Conservation (phyloP, 768 basidiomycete genomes). For the Aureoboletus auriporus region DNA sequence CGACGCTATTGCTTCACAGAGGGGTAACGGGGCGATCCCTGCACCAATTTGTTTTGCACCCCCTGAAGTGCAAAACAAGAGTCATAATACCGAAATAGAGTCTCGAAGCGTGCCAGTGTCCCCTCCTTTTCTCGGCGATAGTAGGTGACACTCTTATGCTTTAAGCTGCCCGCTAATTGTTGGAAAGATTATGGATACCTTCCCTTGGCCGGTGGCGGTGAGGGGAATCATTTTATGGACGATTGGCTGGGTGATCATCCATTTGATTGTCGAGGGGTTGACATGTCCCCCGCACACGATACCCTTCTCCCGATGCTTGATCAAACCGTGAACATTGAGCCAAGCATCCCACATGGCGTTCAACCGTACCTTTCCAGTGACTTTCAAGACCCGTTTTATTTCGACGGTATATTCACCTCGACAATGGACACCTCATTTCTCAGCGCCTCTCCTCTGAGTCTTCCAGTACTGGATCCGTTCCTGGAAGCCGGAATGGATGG, state of each 20-base stretch:
- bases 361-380: constrained; percentile 1
- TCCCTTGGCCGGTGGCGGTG: background rate
- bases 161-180: background rate
- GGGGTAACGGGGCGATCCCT: background rate
- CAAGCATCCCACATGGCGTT: constrained; percentile 1
- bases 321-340: background rate
- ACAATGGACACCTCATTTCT: constrained; percentile 8
- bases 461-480: constrained; percentile 13
- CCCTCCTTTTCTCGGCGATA: constrained; percentile 3
- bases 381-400: constrained; percentile 2
- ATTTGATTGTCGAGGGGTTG: constrained; percentile 2
- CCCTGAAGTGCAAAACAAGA: constrained; percentile 1
- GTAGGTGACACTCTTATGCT: constrained; percentile 11
- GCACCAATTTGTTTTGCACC: constrained; percentile 16
- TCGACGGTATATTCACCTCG: constrained; percentile 2
- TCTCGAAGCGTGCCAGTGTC: constrained; percentile 6
- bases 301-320: constrained; percentile 4
- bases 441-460: constrained; percentile 2
- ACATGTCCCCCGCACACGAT: constrained; percentile 3
- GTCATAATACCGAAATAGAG: background rate
- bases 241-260: constrained; percentile 4
- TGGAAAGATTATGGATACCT: constrained; percentile 11
- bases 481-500: constrained; percentile 12
- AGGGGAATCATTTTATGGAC: background rate
- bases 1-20: constrained; percentile 21